phyloP scores from a whole-genome alignment of 345 rosid genomes.

The Salix udensis region DNA sequence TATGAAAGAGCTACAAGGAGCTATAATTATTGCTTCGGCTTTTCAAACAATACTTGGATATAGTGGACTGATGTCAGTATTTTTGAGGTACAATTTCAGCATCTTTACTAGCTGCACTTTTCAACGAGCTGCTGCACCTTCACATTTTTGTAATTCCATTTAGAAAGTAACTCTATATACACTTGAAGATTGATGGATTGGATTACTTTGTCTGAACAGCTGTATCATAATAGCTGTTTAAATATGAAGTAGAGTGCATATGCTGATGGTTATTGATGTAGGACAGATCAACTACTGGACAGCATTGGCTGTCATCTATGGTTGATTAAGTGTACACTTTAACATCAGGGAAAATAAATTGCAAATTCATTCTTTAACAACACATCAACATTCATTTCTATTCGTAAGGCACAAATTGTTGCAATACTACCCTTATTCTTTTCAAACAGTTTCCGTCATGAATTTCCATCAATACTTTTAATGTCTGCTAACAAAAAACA shows the following conservation, averaged over 20 bases:
- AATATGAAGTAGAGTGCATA: background rate
- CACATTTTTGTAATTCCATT: background rate
- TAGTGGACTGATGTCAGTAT: slow-evolving; percentile 75
- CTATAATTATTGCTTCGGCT: slow-evolving; percentile 79
- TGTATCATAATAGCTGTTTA: background rate
- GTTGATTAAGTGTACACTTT: background rate
- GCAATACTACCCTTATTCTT: background rate
- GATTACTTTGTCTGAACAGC: background rate
- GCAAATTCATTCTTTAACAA: background rate
- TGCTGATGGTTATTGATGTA: background rate
- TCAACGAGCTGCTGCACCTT: background rate
- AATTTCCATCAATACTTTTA: background rate
- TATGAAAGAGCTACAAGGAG: slow-evolving; percentile 94
- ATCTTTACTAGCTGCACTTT: background rate
- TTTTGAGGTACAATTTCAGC: slow-evolving; percentile 46
- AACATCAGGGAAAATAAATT: background rate
- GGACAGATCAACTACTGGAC: background rate
- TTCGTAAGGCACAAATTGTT: background rate
- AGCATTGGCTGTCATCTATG: background rate
- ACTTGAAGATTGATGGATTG: background rate
- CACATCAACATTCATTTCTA: background rate
- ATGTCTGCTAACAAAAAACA: background rate
- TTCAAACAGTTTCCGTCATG: background rate
- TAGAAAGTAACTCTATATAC: background rate
- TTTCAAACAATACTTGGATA: slow-evolving; percentile 86